These are phyloP conservation scores for Pyricularia sp. DNA, from an alignment of 2,329 filamentous ascomycete species.

Conservation along the genomic window DNA sequence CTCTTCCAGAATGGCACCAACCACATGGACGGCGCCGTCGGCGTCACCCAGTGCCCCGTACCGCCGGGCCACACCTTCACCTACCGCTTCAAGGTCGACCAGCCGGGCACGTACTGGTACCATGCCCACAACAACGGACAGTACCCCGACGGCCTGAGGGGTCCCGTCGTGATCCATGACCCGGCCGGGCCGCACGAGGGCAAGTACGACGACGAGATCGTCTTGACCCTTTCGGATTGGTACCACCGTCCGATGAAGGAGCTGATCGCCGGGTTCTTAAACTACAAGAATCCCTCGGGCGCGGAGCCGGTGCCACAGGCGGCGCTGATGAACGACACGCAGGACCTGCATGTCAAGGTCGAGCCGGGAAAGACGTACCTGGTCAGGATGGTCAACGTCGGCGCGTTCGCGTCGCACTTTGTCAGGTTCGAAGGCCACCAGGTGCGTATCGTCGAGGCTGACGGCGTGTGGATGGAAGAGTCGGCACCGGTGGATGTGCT, in stretches of 20 bases:
- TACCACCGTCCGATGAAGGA: conserved; percentile 51
- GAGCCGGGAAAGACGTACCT: conserved; percentile 62
- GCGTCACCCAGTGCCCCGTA: conserved; percentile 60
- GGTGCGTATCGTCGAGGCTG: conserved; percentile 62
- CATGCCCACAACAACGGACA: conserved; percentile 60
- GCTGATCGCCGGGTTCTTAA: conserved; percentile 39
- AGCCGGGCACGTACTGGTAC: conserved; percentile 69
- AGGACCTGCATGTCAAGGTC: conserved; percentile 49
- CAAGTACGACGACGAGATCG: conserved; percentile 52
- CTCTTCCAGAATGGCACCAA: conserved; percentile 58
- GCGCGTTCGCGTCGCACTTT: conserved; percentile 59
- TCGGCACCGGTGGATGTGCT: conserved; percentile 48
- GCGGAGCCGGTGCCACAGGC: conserved; percentile 59
- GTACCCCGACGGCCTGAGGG: conserved; percentile 58
- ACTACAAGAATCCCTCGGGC: conserved; percentile 44
- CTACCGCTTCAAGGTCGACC: conserved; percentile 56
- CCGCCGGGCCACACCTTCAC: conserved; percentile 54
- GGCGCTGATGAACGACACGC: conserved; percentile 63
- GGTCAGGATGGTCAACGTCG: conserved; percentile 63
- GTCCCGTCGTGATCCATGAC: conserved; percentile 55
- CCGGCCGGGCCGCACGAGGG: conserved; percentile 45
- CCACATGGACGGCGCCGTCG: conserved; percentile 61
- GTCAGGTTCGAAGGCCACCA: conserved; percentile 58
- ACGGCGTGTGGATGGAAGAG: conserved; percentile 58
- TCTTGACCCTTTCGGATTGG: conserved; percentile 61